phyloP scores from a whole-genome alignment of 345 rosid species.

The Camelina sativa region DNA sequence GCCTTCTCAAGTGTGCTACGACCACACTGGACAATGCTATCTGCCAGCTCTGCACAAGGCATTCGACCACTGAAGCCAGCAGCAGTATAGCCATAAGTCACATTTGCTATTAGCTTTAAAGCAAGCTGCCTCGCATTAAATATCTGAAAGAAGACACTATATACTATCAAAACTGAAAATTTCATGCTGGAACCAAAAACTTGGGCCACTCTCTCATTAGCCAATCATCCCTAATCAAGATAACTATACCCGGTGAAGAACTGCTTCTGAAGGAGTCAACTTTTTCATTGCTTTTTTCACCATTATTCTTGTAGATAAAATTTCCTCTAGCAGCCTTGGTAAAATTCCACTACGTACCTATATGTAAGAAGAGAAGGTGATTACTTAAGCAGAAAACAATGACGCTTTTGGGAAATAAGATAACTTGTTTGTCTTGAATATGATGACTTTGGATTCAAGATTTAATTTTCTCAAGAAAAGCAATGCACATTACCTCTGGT shows the following conservation, averaged over 20 bases:
- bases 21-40: conserved; percentile 98
- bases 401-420: conserved; percentile 20
- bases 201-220: neutral
- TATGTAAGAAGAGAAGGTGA: conserved; percentile 14
- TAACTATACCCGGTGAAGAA: conserved; percentile 80
- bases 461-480: conserved; percentile 11
- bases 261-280: conserved; percentile 73
- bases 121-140: conserved; percentile 98
- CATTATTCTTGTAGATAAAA: conserved; percentile 93
- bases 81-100: conserved; percentile 97
- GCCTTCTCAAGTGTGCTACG: conserved; percentile 94
- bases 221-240: conserved; percentile 29
- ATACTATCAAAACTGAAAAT: conserved; percentile 19
- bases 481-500: conserved; percentile 62
- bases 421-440: conserved; percentile 22
- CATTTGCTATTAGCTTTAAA: conserved; percentile 95
- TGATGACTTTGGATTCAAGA: conserved; percentile 8
- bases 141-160: conserved; percentile 65
- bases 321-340: conserved; percentile 91
- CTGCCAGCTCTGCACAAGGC: conserved; percentile 99
- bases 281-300: conserved; percentile 91
- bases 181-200: conserved; percentile 6
- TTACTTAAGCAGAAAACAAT: conserved; percentile 4
- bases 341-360: conserved; percentile 83
- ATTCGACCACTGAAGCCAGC: conserved; percentile 99